Evolutionary conservation across 177 flowering plant genomes (phyloP), one percentile per base, ranked within the genome.

Genomic region (Vitis hybrid): DNA sequence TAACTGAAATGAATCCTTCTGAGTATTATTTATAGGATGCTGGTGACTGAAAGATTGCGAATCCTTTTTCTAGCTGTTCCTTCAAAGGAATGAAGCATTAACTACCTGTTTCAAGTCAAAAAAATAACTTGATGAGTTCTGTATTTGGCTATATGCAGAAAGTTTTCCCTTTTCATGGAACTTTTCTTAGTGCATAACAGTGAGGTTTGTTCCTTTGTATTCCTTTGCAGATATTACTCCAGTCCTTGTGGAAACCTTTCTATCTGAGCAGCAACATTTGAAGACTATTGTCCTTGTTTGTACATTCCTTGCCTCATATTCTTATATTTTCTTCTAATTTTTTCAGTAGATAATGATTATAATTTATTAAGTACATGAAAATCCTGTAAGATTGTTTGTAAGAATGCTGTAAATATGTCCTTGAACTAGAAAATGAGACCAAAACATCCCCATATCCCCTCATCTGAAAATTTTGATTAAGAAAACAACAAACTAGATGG

Each of bases 221-320:
- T 55, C 49, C 50, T 22, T 51, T 76, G 78, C 83, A 92, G 97
- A 83, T 77, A 52, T 59, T 20, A 66, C 72, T 55, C 75, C 76
- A 60, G 77, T 71, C 64, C 69, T 66, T 68, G 73, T 83, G 75
- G 91, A 87, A 71, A 85, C 74, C 70, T 73, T 77, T 11, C 55
- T 65, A 29, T 70, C 79, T 3, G 22, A 58, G 52, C 72, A 75
- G 76, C 75, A 83, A 66, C 69, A 75, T 77, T 72, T 82, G n/a
- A 86, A 80, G 80, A 87, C 94, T 69, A 65, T 89, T 72, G 81
- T 95, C 72, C 99, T 95, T 86, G 99, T 95, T 86, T 89, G 99
- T 95, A 91, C 93, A 89, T 87, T 83, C 71, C 85, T 89, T 69
- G 55, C 66, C 87, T 80, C 65, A 68, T 58, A 66, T 58, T 78